phyloP scores from a whole-genome alignment of 148 eudicot genomes.

The Persicaria maculosa region DNA sequence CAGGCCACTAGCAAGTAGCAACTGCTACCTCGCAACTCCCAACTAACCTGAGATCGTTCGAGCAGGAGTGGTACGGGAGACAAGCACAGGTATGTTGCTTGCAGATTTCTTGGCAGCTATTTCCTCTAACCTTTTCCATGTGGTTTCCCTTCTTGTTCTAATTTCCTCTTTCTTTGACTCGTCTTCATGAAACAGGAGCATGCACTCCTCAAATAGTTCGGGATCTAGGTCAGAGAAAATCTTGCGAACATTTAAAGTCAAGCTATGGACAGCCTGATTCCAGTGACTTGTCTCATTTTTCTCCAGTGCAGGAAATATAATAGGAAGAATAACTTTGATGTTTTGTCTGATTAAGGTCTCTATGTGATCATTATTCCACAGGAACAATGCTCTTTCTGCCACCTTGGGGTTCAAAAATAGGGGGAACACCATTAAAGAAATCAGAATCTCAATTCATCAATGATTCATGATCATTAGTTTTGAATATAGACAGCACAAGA shows the following conservation, averaged over 20 bases:
- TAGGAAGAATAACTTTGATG: constrained; percentile 35
- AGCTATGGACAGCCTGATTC: constrained; percentile 33
- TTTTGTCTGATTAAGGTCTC: constrained; percentile 44
- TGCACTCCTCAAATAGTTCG: constrained; percentile 29
- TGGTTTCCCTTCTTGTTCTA: constrained; percentile 22
- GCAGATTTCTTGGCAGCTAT: constrained; percentile 25
- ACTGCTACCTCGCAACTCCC: not conserved
- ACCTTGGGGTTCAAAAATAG: constrained; percentile 23
- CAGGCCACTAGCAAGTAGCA: not conserved
- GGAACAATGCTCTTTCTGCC: constrained; percentile 50
- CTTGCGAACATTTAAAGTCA: constrained; percentile 30
- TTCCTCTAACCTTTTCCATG: constrained; percentile 29
- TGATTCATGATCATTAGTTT: not conserved
- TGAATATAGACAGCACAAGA: not conserved
- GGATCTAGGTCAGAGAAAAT: constrained; percentile 28
- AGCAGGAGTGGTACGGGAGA: not conserved
- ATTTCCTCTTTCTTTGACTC: constrained; percentile 21
- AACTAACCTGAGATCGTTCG: constrained; percentile 8
- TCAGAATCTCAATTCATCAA: not conserved
- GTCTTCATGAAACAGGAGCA: constrained; percentile 24
- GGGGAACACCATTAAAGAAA: not conserved
- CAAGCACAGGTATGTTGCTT: constrained; percentile 26
- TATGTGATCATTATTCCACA: constrained; percentile 48
- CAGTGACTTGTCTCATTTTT: constrained; percentile 28
- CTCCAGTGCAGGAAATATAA: constrained; percentile 26